Percentiles rank a stretch among this genome's conserved stretches.
Evolutionary conservation across 2,329 filamentous ascomycete genomes (phyloP).

Genomic region (Arthrobotrys iridis): DNA sequence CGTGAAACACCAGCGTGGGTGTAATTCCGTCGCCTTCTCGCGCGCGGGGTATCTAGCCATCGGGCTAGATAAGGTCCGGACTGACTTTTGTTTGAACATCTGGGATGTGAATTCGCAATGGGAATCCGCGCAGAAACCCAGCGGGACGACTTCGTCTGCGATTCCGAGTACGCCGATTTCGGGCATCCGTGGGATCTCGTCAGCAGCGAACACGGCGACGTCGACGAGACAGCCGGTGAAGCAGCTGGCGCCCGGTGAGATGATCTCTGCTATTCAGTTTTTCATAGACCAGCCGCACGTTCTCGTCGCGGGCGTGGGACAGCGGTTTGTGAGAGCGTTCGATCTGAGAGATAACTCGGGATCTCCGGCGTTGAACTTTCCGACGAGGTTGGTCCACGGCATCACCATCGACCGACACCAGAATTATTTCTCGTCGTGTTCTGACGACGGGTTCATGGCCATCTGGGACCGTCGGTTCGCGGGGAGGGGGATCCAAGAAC

Average conservation of each 20-base stretch:
- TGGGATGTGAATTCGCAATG: conserved; percentile 77
- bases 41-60: conserved; percentile 77
- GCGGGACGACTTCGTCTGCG: conserved; percentile 60
- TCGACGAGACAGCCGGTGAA: conserved; percentile 63
- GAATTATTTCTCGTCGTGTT: conserved; percentile 85
- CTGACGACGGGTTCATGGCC: conserved; percentile 60
- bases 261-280: conserved; percentile 84
- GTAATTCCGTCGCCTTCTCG: conserved; percentile 83
- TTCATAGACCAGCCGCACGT: conserved; percentile 80
- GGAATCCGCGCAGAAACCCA: conserved; percentile 60
- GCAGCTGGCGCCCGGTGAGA: conserved; percentile 71
- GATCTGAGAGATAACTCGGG: conserved; percentile 75
- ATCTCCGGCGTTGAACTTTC: conserved; percentile 63
- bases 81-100: conserved; percentile 82
- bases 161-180: conserved; percentile 58
- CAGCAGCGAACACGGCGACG: not conserved
- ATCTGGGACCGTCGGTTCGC: conserved; percentile 58
- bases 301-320: conserved; percentile 78
- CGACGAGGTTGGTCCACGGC: conserved; percentile 67
- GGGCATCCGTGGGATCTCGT: conserved; percentile 57
- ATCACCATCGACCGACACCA: conserved; percentile 80
- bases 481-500: conserved; percentile 49
- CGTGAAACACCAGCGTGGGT: conserved; percentile 78
- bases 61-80: conserved; percentile 80
- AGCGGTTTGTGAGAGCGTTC: conserved; percentile 78